Conservation (phyloP, 345 rosid species). For the Salix udensis region DNA sequence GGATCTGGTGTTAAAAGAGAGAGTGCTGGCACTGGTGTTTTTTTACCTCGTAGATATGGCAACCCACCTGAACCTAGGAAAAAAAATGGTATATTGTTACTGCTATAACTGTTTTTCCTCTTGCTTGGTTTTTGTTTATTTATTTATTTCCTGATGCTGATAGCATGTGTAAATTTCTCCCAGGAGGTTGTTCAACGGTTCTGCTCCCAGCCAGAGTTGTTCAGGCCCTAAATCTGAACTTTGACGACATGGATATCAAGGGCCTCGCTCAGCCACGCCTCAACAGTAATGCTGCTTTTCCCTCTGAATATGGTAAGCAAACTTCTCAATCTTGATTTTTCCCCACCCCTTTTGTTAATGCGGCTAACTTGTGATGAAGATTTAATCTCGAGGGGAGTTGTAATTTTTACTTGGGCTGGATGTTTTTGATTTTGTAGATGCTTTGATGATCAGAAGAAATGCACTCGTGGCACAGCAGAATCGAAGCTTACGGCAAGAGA, state of each 20-base stretch:
- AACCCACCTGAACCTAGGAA: constrained; percentile 14
- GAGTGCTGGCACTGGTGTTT: constrained; percentile 29
- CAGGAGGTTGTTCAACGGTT: constrained; percentile 15
- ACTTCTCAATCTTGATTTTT: neutral
- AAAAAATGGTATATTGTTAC: constrained; percentile 4
- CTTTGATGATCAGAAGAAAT: constrained; percentile 40
- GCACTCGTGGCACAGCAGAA: constrained; percentile 24
- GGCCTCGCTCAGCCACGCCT: constrained; percentile 24
- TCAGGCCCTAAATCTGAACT: constrained; percentile 21
- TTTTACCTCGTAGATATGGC: constrained; percentile 30
- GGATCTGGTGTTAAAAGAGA: constrained; percentile 32
- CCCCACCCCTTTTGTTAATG: accelerated
- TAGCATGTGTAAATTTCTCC: neutral
- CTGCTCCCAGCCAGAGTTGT: constrained; percentile 17
- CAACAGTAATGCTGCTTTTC: constrained; percentile 10
- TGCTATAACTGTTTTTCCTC: neutral
- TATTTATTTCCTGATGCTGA: too few species aligned
- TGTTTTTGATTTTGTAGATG: constrained; percentile 24
- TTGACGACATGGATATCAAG: neutral
- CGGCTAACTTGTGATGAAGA: neutral
- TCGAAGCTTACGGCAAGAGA: constrained; percentile 20
- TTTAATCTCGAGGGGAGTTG: accelerated
- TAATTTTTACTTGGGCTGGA: neutral
- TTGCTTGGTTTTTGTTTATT: neutral
- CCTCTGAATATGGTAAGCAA: constrained; percentile 32